A percentile compares a stretch with the other conserved stretches of the same genome.
phyloP scores from a whole-genome alignment of 345 rosid species.

The Noccaea bulbosa region DNA sequence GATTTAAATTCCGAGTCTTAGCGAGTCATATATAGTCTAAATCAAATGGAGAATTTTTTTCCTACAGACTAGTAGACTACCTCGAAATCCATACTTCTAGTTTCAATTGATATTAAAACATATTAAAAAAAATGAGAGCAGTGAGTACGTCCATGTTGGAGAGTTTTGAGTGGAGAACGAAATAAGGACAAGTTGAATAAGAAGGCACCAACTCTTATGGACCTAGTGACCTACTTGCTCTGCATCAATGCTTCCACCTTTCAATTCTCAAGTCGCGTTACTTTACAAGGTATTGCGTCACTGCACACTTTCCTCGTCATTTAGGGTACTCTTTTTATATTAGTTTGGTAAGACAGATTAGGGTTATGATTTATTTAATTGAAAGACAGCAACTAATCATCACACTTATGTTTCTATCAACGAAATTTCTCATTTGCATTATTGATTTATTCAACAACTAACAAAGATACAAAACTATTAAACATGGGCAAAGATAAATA shows the following conservation, averaged over 20 bases:
- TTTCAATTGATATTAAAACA: not conserved
- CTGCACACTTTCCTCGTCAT: slow-evolving; percentile 32
- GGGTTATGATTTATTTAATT: not conserved
- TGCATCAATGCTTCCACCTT: slow-evolving; percentile 44
- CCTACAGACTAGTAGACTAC: not conserved
- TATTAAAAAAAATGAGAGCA: slow-evolving; percentile 1
- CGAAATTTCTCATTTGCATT: not conserved
- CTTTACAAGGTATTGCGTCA: slow-evolving; percentile 48
- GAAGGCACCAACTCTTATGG: slow-evolving; percentile 44
- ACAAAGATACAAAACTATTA: not conserved
- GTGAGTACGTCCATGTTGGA: slow-evolving; percentile 26
- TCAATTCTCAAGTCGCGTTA: slow-evolving; percentile 34
- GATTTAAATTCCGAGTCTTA: not conserved
- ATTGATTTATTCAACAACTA: not conserved
- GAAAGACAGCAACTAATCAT: not conserved
- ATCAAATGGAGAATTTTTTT: not conserved
- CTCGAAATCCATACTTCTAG: not conserved
- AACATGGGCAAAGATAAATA: not conserved
- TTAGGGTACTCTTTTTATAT: slow-evolving; percentile 36
- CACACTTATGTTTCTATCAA: not conserved
- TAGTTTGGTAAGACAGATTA: not conserved
- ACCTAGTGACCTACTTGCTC: slow-evolving; percentile 45
- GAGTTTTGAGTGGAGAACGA: slow-evolving; percentile 43
- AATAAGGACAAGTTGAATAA: slow-evolving; percentile 51
- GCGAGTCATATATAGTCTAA: not conserved